Evolutionary conservation across 2,329 filamentous ascomycete species (phyloP), one percentile per base, ranked within the genome.

Genomic region (Xylaria polymorpha): DNA sequence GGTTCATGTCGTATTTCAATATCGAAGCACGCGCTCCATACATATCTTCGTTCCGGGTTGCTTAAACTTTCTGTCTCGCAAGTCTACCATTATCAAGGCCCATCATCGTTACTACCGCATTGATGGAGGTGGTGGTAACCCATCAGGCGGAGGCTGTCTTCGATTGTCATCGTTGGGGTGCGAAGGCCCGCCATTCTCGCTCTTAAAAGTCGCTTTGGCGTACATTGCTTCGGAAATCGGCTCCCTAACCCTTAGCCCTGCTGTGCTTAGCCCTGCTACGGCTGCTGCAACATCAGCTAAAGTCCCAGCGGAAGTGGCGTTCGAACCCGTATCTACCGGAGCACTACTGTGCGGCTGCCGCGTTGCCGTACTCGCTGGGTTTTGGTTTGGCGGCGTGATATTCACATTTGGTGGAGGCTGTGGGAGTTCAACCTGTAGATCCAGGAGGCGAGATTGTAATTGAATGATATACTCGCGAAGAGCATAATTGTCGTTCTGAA

Each of bases 381-480:
- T 48, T 29, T 71, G 69, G 18, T 70, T 48, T 79, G 76, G 68
- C 59, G 87, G 85, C 61, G 82, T 85, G 35, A 97, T 83, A 76
- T 93, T 92, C 72, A 97, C 87, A 74, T 93, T 93, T 1, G 92
- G 85, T 0, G 95, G 95, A 10, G 94, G 91, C 70, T 92, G 92
- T 0, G 96, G 96, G 64, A 92, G 90, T 74, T 97, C 94, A 77
- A 92, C 91, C 75, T 94, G 90, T 2, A 90, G 87, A 74, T 98
- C 94, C 69, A 98, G 86, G 43, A 98, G 86, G 48, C 93, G 90
- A 5, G 92, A 92, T 80, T 99, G 96, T 18, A 99, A 86, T 75
- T 92, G 92, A 78, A 98, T 91, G 74, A 98, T 92, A 82, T 98
- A 98, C 79, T 98, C 94, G 74, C 94, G 91, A 50, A 99, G 85